Percentiles rank a stretch among this genome's conserved stretches.
These are phyloP conservation scores for Acacia melanoxylon DNA, from an alignment of 306 rosid species.

Conservation along the genomic window DNA sequence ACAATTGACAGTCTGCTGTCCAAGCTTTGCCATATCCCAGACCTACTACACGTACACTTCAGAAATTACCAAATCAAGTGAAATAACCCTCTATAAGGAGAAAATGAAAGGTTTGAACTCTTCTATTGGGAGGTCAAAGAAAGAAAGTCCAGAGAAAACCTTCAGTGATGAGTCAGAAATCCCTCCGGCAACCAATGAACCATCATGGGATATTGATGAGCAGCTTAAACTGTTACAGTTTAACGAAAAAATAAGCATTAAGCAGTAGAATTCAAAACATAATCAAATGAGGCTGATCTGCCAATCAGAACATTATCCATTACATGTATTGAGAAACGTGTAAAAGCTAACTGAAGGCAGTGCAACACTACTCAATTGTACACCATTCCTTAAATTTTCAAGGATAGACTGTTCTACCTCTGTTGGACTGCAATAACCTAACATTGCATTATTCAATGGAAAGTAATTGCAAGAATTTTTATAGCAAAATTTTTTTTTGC, in stretches of 20 bases:
- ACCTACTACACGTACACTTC: slow-evolving; percentile 62
- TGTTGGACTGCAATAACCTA: slow-evolving; percentile 62
- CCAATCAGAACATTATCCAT: slow-evolving; percentile 54
- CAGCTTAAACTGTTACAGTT: slow-evolving; percentile 73
- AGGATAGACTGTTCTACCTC: slow-evolving; percentile 94
- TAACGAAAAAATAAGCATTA: slow-evolving; percentile 23
- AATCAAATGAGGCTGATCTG: slow-evolving; percentile 21
- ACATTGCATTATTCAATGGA: slow-evolving; percentile 25
- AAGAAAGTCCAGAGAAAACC: slow-evolving; percentile 40
- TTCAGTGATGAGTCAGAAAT: slow-evolving; percentile 90
- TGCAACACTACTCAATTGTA: slow-evolving; percentile 84
- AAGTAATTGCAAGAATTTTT: not conserved
- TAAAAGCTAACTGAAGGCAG: slow-evolving; percentile 95
- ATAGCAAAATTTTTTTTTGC: too few relatives aligned
- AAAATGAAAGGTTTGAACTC: not conserved
- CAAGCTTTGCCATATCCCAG: slow-evolving; percentile 98
- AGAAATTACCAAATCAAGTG: slow-evolving; percentile 28
- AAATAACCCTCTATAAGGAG: slow-evolving; percentile 14
- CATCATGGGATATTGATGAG: slow-evolving; percentile 88
- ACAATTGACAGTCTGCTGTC: slow-evolving; percentile 71
- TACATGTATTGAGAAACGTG: slow-evolving; percentile 82
- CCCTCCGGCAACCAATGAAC: slow-evolving; percentile 96
- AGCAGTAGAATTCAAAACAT: slow-evolving; percentile 26
- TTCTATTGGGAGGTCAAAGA: not conserved
- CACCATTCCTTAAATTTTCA: slow-evolving; percentile 94